phyloP scores from a whole-genome alignment of 2,329 filamentous ascomycete genomes.

The Tolypocladium inflatum region DNA sequence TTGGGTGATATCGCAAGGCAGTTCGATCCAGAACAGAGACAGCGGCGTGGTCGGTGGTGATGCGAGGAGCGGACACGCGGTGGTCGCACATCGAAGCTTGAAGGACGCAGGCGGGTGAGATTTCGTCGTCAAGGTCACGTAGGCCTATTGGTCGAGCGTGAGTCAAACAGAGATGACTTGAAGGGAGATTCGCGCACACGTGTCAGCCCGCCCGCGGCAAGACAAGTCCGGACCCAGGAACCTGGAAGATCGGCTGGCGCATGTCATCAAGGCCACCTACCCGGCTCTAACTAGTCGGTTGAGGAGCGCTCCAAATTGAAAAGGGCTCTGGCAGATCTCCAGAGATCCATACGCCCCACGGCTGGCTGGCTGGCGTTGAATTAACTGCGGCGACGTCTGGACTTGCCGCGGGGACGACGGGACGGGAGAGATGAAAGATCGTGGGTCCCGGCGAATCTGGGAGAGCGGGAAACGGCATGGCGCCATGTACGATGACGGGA shows the following conservation, averaged over 20 bases:
- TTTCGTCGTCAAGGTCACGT: not conserved
- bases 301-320: not conserved
- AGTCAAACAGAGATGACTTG: not conserved
- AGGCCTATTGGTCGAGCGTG: not conserved
- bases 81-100: not conserved
- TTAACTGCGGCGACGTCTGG: not conserved
- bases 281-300: not conserved
- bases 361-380: not conserved
- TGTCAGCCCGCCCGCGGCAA: not conserved
- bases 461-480: not conserved
- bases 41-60: not conserved
- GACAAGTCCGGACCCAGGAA: not conserved
- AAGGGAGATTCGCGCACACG: not conserved
- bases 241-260: not conserved
- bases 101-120: not conserved
- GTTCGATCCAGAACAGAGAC: not conserved
- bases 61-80: not conserved
- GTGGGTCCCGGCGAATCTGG: not conserved
- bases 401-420: not conserved
- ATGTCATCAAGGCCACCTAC: not conserved
- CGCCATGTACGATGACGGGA: not conserved
- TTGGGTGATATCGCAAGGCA: not conserved
- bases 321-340: not conserved
- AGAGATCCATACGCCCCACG: not conserved
- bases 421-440: not conserved